These are phyloP conservation scores for Plasmodium sp. DNA, from an alignment of 169 alveolate genomes.

Conservation along the genomic window DNA sequence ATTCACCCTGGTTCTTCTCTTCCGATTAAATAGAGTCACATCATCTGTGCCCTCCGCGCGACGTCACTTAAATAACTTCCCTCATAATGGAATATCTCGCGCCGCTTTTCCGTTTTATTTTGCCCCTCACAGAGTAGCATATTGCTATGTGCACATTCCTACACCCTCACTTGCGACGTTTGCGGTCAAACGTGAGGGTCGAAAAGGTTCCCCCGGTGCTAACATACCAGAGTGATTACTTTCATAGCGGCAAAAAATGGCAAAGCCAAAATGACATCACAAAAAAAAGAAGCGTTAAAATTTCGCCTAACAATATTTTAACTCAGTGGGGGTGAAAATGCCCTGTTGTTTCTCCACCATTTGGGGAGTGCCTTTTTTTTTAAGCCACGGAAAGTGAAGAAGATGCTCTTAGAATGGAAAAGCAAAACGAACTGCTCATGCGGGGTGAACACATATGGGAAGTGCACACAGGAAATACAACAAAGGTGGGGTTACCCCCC, in stretches of 20 bases:
- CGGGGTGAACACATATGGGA: background rate
- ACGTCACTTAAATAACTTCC: background rate
- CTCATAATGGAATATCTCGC: background rate
- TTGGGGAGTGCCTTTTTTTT: background rate
- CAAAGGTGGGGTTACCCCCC: background rate
- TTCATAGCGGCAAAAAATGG: background rate
- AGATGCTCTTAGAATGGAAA: background rate
- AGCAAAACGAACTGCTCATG: background rate
- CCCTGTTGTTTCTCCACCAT: background rate
- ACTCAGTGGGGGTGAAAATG: background rate
- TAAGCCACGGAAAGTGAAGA: background rate
- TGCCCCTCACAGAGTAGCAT: background rate
- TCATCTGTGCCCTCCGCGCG: background rate
- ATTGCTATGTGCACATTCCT: background rate
- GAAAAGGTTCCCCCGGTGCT: background rate
- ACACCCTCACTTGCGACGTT: background rate
- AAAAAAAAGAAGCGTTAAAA: background rate
- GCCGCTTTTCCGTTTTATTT: background rate
- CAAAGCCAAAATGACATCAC: background rate
- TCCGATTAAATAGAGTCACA: background rate
- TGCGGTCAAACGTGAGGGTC: background rate
- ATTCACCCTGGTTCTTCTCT: background rate
- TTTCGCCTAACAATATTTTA: background rate
- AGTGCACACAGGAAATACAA: background rate
- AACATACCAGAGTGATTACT: background rate